Base-by-base conservation (phyloP, 1,139 yeast genomes). In the Blastobotrys petasosporus region DNA sequence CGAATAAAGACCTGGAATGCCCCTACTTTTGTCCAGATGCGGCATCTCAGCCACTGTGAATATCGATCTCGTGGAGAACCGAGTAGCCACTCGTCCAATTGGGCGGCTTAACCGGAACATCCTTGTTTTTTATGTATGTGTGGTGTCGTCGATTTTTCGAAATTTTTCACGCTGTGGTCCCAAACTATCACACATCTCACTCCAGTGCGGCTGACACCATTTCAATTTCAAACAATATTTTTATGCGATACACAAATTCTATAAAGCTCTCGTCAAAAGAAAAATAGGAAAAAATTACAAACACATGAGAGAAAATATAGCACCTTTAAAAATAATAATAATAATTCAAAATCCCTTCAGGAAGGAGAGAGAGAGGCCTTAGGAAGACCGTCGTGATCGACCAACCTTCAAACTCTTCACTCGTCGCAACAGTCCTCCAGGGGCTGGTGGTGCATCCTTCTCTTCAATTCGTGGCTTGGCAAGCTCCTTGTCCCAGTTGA, bases 361-460 rank as follows among this genome's bases (percentile, higher is more conserved):
- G n/a, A n/a, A n/a, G n/a, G n/a, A n/a, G n/a, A n/a, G n/a, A n/a
- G n/a, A n/a, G n/a, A n/a, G n/a, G n/a, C 33, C 8, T 31, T 13
- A 41, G 2, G 37, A 41, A 32, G 35, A 13, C 13, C 49, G 42
- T 35, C 60, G 51, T 33, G 54, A 48, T 4, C 54, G 43, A 29
- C 59, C 59, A 16, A 85, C 94, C 67, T 83, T 85, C 68, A 88
- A 76, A 72, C 95, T 85, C 69, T 85, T 85, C 39, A 88, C 96
- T 64, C 96, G 81, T 61, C 85, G 79, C 58, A 88, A 70, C 54
- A 88, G 73, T 9, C 86, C 74, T 52, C 66, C 47, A 35, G 55
- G 52, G 28, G 46, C 54, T 5, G 50, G 34, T 25, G 37, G 37
- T n/a, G 38, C 46, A 32, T 17, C 37, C 23, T 23, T 11, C 23